Conservation (phyloP, 305 asterid genomes). For the Fraxinus angustifolia region DNA sequence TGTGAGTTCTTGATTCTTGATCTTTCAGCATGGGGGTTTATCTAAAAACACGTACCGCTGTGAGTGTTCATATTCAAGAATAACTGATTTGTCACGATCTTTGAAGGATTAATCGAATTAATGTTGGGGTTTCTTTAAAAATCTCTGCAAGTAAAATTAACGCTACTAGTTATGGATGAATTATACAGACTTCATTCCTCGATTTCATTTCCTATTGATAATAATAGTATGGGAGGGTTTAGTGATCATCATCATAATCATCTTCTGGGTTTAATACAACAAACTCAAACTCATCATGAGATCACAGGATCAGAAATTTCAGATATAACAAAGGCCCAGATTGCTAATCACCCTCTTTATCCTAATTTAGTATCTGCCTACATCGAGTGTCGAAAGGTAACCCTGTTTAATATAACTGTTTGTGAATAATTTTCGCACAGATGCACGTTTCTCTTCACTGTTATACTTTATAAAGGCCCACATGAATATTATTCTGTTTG, state of each 20-base stretch:
- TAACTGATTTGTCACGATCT: neutral
- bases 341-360: slow-evolving; percentile 78
- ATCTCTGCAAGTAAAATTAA: slow-evolving; percentile 13
- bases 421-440: slow-evolving; percentile 4
- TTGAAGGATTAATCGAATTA: neutral
- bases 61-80: neutral
- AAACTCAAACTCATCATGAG: slow-evolving; percentile 4
- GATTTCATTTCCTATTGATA: slow-evolving; percentile 26
- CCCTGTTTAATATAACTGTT: neutral
- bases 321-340: slow-evolving; percentile 64
- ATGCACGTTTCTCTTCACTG: neutral
- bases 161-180: slow-evolving; percentile 42
- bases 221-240: slow-evolving; percentile 3
- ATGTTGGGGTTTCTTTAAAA: neutral
- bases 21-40: neutral
- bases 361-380: slow-evolving; percentile 67
- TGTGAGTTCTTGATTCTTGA: neutral
- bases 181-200: slow-evolving; percentile 48
- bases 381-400: slow-evolving; percentile 71
- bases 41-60: neutral
- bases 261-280: neutral
- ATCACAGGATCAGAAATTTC: slow-evolving; percentile 34
- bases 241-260: slow-evolving; percentile 11
- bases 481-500: neutral
- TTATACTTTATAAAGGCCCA: neutral